These are phyloP conservation scores for Boechera stricta DNA, from an alignment of 345 rosid species.

Conservation along the genomic window DNA sequence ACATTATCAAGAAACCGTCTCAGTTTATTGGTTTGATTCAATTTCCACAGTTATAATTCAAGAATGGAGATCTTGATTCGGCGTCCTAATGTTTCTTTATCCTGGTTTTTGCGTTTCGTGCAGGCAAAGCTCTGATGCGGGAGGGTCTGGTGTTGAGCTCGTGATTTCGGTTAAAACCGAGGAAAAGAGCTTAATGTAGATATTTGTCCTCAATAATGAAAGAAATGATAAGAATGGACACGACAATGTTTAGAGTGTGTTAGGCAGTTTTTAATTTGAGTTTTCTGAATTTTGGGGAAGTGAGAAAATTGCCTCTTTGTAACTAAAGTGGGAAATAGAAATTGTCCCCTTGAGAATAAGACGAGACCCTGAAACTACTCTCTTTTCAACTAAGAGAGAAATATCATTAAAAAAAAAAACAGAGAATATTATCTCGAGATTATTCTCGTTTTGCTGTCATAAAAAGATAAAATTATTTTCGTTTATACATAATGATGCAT, in stretches of 20 bases:
- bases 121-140: slow-evolving; percentile 42
- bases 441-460: neutral
- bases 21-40: neutral
- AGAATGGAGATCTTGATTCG: neutral
- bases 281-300: slow-evolving; percentile 29
- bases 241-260: slow-evolving; percentile 35
- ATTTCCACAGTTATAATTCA: neutral
- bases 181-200: slow-evolving; percentile 46
- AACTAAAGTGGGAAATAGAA: slow-evolving; percentile 42
- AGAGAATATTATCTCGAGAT: slow-evolving; percentile 15
- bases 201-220: slow-evolving; percentile 41
- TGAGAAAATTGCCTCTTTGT: slow-evolving; percentile 34
- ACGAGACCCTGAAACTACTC: slow-evolving; percentile 27
- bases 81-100: slow-evolving; percentile 8
- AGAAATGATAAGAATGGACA: slow-evolving; percentile 29
- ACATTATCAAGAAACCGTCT: neutral
- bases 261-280: slow-evolving; percentile 35
- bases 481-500: neutral
- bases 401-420: neutral
- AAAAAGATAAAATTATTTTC: no score
- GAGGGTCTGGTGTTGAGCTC: slow-evolving; percentile 14
- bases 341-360: slow-evolving; percentile 38
- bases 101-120: slow-evolving; percentile 4
- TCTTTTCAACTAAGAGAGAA: slow-evolving; percentile 17
- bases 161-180: neutral